Base-by-base conservation (phyloP, 2,329 filamentous ascomycete genomes). In the Alternaria gansuensis region DNA sequence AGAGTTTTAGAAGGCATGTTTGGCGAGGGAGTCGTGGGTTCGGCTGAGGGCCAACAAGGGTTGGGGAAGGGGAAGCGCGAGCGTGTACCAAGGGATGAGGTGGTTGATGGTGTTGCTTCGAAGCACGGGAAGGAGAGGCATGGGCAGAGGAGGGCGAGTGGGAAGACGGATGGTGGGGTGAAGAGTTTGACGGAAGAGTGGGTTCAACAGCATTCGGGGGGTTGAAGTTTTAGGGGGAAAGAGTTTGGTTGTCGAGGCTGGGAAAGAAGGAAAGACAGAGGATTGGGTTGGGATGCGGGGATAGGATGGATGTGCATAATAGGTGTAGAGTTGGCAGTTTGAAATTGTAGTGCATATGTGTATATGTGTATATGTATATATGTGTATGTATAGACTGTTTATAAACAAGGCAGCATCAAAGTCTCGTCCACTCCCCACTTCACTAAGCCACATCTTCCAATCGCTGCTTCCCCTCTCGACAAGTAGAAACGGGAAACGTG, bases 1-100 rank as follows among this genome's bases (percentile, higher is more conserved):
- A 51, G 46, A 2, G 56, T 70, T 14, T 63, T 82, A 31, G 69
- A 75, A 60, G 62, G 70, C 40, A 74, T 81, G 31, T 66, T 80
- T 45, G 64, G 62, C 3, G 31, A 17, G 17, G 17, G 17, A 17
- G 17, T 17, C 17, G 17, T 17, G 17, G 17, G 17, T 17, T 17
- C 17, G 17, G 17, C 17, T 17, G 17, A 17, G 17, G 17, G 17
- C 17, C 17, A 17, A 17, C 17, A 17, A 17, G 17, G 17, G 26
- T 13, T 3, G 10, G 9, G 37, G 37, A 13, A n/a, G 9, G 2
- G 14, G 13, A n/a, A 23, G 21, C 17, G 17, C 17, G 17, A 17
- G 17, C 17, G 17, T 17, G 17, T 17, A 17, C 17, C 17, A 17
- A 17, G 17, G 17, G 17, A 17, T 17, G 17, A 17, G 17, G 17